Evolutionary conservation across 129 eudicot species (phyloP).

Genomic region (Helichrysum umbraculigerum): DNA sequence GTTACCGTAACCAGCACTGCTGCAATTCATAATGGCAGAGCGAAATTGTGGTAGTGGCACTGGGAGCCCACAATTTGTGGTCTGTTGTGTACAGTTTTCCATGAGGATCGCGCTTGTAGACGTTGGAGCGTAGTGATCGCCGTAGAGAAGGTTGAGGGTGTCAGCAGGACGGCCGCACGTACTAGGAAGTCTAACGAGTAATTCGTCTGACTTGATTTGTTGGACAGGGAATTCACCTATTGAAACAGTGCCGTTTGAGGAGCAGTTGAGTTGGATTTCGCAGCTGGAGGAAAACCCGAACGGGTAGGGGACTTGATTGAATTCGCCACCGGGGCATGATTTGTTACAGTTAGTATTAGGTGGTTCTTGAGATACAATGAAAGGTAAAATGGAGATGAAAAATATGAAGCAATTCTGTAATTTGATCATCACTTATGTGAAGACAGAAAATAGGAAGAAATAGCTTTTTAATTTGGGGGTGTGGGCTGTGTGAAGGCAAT

Average conservation of each 20-base stretch:
- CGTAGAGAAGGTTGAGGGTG: constrained; percentile 37
- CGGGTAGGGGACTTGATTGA: no score
- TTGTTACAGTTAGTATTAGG: no score
- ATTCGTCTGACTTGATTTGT: constrained; percentile 23
- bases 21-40: background rate
- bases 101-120: constrained; percentile 45
- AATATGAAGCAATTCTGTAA: no score
- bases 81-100: constrained; percentile 37
- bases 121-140: constrained; percentile 43
- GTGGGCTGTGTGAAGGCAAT: no score
- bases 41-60: background rate
- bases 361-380: no score
- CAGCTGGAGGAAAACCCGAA: no score
- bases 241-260: constrained; percentile 24
- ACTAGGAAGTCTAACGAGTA: constrained; percentile 45
- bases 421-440: no score
- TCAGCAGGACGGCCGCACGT: constrained; percentile 42
- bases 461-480: no score
- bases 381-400: no score
- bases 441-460: no score
- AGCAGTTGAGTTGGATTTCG: no score
- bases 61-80: background rate
- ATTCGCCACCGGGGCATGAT: no score
- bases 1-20: background rate
- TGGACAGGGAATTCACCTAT: constrained; percentile 38